Base-by-base conservation (phyloP, 306 rosid genomes). In the Inga oerstediana region DNA sequence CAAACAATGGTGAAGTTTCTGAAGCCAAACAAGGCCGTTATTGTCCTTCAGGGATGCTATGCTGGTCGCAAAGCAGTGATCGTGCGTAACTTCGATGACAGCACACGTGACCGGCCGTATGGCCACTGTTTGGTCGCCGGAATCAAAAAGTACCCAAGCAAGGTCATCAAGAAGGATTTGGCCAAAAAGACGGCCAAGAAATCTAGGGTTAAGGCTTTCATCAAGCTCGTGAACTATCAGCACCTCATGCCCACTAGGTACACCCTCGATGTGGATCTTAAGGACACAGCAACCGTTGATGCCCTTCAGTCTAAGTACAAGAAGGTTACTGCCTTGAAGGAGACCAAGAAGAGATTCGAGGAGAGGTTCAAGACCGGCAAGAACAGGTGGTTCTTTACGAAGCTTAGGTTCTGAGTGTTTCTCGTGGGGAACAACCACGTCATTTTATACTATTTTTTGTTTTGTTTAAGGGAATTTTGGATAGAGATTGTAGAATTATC, bases 371-470 rank as follows among this genome's bases (percentile, higher is more conserved):
- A 87, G 75, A 72, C 85, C 5, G 87, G 89, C 44, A 87, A 87
- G 81, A 87, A 87, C 24, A 39, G 89, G 78, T 87, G 89, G 89
- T 87, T 87, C 79, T 87, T 87, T 51, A 87, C 89, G 72, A 84
- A 87, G 80, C 87, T 87, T 3, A 77, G 87, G 74, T 87, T 87
- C 75, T 82, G 76, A 80, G 46, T 11, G 5, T 7, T 41, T 2
- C 10, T 1, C 9, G 5, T 10, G 30, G 15, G 62, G 8, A 49
- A 49, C 7, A 20, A 54, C 56, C 77, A 51, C 45, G 69, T 24
- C 27, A 0, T 24, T 7, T 32, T 19, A 52, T 5, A 8, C 64
- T 20, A 32, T 32, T 24, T 51, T 54, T 17, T 8, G 52, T 79
- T 69, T 49, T 52, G 19, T 49, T 65, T n/a, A 44, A 24, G 12